phyloP scores from a whole-genome alignment of 352 stramenopile genomes.

The Phytopythium boreale region DNA sequence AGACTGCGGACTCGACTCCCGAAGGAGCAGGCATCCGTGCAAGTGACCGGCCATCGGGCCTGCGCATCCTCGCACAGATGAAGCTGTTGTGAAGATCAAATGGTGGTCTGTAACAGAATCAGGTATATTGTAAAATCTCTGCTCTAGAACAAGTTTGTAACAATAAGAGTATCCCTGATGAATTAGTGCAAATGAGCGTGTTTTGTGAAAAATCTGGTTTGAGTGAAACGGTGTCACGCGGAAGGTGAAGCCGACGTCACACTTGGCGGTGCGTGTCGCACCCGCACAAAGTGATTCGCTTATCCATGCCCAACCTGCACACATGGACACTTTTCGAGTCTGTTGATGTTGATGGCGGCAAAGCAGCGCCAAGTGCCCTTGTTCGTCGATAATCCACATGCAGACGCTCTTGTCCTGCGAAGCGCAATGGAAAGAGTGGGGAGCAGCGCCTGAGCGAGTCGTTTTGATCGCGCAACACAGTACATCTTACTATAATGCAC shows the following conservation, averaged over 20 bases:
- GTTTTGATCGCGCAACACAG: neutral
- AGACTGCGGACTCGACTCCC: neutral
- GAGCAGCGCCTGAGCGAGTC: neutral
- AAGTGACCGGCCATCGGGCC: neutral
- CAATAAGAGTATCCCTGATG: neutral
- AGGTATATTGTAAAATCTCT: neutral
- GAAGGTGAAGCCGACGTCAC: neutral
- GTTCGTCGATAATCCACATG: too few species aligned
- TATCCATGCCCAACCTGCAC: constrained; percentile 14
- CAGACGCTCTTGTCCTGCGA: neutral
- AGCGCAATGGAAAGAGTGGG: neutral
- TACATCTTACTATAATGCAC: neutral
- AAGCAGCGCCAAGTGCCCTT: neutral
- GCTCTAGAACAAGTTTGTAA: neutral
- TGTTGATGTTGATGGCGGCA: neutral
- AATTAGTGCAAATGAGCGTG: neutral
- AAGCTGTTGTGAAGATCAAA: too few species aligned
- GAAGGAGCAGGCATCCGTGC: constrained; percentile 4
- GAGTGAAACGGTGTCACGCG: neutral
- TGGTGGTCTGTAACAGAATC: too few species aligned
- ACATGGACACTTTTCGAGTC: too few species aligned
- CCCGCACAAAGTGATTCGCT: constrained; percentile 15
- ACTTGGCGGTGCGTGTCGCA: neutral
- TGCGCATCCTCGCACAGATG: neutral
- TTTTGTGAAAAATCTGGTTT: neutral